Evolutionary conservation across 192 early-diverging fungal species (phyloP), one percentile per base, ranked within the genome.

Genomic region (Chytriomyces hyalinus): DNA sequence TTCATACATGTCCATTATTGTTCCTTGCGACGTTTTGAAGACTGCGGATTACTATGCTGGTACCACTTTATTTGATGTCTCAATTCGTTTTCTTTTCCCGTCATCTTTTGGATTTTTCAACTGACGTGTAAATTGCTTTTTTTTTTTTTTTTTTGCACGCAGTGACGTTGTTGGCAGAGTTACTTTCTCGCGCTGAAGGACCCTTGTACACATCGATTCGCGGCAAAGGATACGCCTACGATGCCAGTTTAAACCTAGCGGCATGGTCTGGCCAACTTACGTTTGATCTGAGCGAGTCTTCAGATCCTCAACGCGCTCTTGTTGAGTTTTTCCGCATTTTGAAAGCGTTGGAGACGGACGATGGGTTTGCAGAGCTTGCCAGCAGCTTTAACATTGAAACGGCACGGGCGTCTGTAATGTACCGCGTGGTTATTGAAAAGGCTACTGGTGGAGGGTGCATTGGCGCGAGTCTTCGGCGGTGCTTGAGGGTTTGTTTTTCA

Each of bases 151-250:
- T 49, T 11, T 2, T 2, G 15, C 10, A 20, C 2, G n/a, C 89
- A 50, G 87, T 94, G 3, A 50, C 70, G 1, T 78, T 94, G 44
- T 79, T 96, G 22, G 81, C 86, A n/a, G 90, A 91, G 67, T 76
- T 95, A 10, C 78, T 96, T 6, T 88, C 90, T 8, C 85, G 91
- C 26, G 82, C 85, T 4, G 94, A 94, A 61, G 94, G 94, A 0
- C 92, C 93, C 0, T 81, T 96, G 5, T 93, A 90, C 83, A 91
- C 85, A 8, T 89, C 90, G 0, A 87, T 94, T 26, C 88, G 94
- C 49, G 94, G 94, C 15, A 70, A 81, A 70, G 87, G 87, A 36
- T 93, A 88, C 67, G 92, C 94, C 0, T 96, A 96, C 78, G 92
- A 87, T 70, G 87, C 89, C 10, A 85, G 84, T 3, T 71, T 95